Evolutionary conservation across 148 eudicot species (phyloP).

Genomic region (Camellia lanceoleosa): DNA sequence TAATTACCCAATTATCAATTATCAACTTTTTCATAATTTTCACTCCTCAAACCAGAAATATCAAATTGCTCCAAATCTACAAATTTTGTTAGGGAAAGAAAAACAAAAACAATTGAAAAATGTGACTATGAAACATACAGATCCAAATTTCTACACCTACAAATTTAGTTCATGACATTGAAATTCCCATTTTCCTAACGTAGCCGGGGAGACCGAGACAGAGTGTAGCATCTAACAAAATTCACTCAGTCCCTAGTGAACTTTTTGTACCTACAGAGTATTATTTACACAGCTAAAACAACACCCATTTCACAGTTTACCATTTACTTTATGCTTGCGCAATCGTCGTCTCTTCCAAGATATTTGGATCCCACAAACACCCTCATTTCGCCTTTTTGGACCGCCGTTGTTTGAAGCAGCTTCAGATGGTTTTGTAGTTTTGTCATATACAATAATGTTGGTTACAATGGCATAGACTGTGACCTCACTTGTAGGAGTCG

Average conservation of each 20-base stretch:
- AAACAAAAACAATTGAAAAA: background rate
- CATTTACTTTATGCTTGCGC: slow-evolving; percentile 35
- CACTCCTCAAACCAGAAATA: background rate
- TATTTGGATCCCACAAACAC: slow-evolving; percentile 16
- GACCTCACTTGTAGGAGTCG: slow-evolving; percentile 55
- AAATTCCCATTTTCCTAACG: slow-evolving; percentile 11
- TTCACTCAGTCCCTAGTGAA: slow-evolving; percentile 38
- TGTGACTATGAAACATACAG: background rate
- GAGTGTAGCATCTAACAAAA: slow-evolving; percentile 41
- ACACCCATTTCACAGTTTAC: slow-evolving; percentile 11
- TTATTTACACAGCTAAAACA: slow-evolving; percentile 29
- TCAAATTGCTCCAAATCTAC: background rate
- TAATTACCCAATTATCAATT: no score
- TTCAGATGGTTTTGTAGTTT: slow-evolving; percentile 25
- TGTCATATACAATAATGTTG: slow-evolving; percentile 46
- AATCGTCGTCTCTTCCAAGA: slow-evolving; percentile 36
- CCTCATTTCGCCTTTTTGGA: slow-evolving; percentile 41
- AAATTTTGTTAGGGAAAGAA: background rate
- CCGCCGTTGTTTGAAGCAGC: slow-evolving; percentile 24
- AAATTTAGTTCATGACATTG: background rate
- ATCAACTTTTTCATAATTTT: no score
- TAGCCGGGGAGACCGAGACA: slow-evolving; percentile 9
- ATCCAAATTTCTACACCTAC: background rate
- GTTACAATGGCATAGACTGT: slow-evolving; percentile 62
- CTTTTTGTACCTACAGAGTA: background rate